Evolutionary conservation across 139 green algal genomes (phyloP).

Genomic region (Coccomyxa sp.): DNA sequence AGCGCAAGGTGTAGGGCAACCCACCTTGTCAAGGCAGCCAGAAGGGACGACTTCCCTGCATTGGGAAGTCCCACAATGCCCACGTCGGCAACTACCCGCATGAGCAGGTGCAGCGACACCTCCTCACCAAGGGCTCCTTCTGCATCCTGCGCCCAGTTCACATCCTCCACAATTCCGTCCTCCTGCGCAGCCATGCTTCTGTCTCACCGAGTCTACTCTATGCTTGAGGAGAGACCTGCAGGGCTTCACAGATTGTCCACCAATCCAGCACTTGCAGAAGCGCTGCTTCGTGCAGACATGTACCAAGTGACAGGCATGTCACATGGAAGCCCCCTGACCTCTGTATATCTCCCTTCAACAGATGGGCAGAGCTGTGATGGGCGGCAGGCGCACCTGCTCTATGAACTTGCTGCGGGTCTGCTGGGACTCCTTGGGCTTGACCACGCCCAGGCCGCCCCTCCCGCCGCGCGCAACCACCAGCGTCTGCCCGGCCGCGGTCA

Average conservation of each 20-base stretch:
- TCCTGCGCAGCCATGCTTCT: conserved; percentile 41
- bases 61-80: conserved; percentile 96
- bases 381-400: background rate
- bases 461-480: conserved; percentile 57
- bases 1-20: background rate
- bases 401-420: background rate
- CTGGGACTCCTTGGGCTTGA: conserved; percentile 16
- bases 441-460: conserved; percentile 50
- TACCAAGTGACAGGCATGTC: background rate
- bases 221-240: background rate
- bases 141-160: conserved; percentile 56
- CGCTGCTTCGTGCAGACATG: background rate
- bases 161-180: conserved; percentile 58
- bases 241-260: background rate
- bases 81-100: conserved; percentile 87
- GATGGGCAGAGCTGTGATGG: background rate
- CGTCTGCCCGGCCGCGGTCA: conserved; percentile 51
- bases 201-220: conserved; percentile 23
- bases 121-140: conserved; percentile 63
- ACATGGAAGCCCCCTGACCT: background rate
- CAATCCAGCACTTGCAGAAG: conserved; percentile 14
- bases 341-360: background rate
- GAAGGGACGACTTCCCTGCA: conserved; percentile 72
- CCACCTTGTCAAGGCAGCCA: conserved; percentile 65
- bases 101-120: conserved; percentile 64